Base-by-base conservation (phyloP, 73 alveolate species). In the Durusdinium trenchii region DNA sequence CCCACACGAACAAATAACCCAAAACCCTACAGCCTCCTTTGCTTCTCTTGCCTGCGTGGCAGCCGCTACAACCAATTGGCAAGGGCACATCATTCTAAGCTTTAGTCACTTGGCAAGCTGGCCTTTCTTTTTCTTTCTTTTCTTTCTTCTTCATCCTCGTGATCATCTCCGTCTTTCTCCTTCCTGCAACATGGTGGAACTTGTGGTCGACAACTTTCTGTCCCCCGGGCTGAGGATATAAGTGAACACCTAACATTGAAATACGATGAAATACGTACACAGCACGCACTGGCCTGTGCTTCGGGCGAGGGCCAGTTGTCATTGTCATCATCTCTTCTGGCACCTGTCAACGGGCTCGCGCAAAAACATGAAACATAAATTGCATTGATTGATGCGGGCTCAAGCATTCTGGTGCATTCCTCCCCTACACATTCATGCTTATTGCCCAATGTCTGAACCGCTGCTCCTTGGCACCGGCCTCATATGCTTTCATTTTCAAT, bases 301-400 rank as follows among this genome's bases (percentile, higher is more conserved):
- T 84, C 38, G 94, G 94, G 52, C 94, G 94, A 60, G 95, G 95
- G 64, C 95, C 95, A 1, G 95, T 86, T 45, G 95, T 86, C 95
- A 86, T 86, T 36, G 95, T 57, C 95, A 86, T 86, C 95, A 86
- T 86, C 84, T 40, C 95, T 57, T 86, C 95, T 5, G 95, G 95
- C 83, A 61, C 95, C 83, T 86, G 42, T 32, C 1, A 85, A 36
- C 30, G 38, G 28, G 36, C 26, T n/a, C 38, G 50, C 32, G 38
- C 38, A 9, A 5, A 26, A 6, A 9, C 32, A 64, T 64, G 78
- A 6, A 9, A n/a, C n/a, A n/a, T n/a, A n/a, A n/a, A n/a, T n/a
- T 16, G 69, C 69, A 57, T 23, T 57, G 23, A 16, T 57, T 23
- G 69, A 57, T 57, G 23, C 69, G 12, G 69, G 23, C 23, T 23